Conservation (phyloP, 2,329 filamentous ascomycete species). For the Fusarium penzigii region DNA sequence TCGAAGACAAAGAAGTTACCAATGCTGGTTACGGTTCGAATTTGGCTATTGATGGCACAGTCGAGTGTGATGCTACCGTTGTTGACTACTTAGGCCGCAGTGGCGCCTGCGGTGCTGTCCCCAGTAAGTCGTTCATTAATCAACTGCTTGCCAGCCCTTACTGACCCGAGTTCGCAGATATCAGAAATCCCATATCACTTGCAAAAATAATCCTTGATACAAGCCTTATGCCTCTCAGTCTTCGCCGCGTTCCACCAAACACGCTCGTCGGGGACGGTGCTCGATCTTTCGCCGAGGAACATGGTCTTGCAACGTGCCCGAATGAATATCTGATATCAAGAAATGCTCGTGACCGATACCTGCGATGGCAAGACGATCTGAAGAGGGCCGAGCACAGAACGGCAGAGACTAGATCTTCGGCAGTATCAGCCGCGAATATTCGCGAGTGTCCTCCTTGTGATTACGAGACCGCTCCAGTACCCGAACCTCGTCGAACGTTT, state of each 20-base stretch:
- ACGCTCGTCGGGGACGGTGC: conserved; percentile 86
- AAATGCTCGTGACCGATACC: conserved; percentile 75
- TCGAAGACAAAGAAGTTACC: conserved; percentile 94
- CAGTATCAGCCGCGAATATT: conserved; percentile 13
- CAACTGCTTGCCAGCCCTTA: neutral
- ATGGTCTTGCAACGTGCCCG: conserved; percentile 71
- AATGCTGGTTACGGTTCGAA: conserved; percentile 98
- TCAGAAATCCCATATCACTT: conserved; percentile 89
- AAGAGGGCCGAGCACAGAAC: conserved; percentile 56
- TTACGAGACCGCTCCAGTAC: conserved; percentile 34
- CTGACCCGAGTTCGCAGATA: conserved; percentile 54
- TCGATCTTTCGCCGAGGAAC: conserved; percentile 78
- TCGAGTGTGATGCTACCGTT: conserved; percentile 93
- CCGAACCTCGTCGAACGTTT: conserved; percentile 27
- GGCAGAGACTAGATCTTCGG: conserved; percentile 26
- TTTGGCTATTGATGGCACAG: conserved; percentile 82
- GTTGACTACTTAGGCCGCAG: conserved; percentile 90
- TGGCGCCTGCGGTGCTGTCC: conserved; percentile 87
- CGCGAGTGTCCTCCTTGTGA: conserved; percentile 31
- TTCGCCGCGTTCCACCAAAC: conserved; percentile 89
- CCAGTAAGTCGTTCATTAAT: conserved; percentile 62
- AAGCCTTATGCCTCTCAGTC: conserved; percentile 73
- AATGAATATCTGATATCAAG: conserved; percentile 79
- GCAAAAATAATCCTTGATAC: conserved; percentile 81
- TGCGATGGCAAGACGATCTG: conserved; percentile 77